Base-by-base conservation (phyloP, 345 rosid species). In the Euphorbia peplus region DNA sequence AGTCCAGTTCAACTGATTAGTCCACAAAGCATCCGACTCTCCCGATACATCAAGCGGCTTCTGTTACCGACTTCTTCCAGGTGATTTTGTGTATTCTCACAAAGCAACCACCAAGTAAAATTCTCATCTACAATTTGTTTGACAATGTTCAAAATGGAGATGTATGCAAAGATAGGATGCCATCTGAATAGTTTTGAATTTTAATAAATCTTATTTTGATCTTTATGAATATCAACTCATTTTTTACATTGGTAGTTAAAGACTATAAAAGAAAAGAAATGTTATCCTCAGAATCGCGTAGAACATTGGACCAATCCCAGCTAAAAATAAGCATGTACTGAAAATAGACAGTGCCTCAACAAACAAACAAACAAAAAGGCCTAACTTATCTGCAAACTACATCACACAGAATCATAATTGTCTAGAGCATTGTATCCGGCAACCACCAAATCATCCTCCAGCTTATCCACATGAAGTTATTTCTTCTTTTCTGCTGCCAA, bases 351-450 rank as follows among this genome's bases (percentile, higher is more conserved):
- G 26, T 21, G 14, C 64, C 60, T 21, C 58, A 70, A 50, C 29
- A 41, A 32, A 70, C n/a, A n/a, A n/a, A n/a, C n/a, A 6, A 41
- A 67, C 0, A 47, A 57, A 58, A n/a, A n/a, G n/a, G n/a, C n/a
- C n/a, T n/a, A n/a, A 35, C 26, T 35, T 47, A 60, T 55, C 65
- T 54, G 22, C 54, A 16, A 29, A 60, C 52, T 46, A 25, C 57
- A 32, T 88, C 82, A 91, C 99, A 95, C 91, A 73, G 91, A 95
- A 71, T 91, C 99, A 10, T 71, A 85, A 25, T 95, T 97, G 29
- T 95, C 97, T 18, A 80, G 63, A 18, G 82, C 89, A 50, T 80
- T 84, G n/a, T 85, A 89, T 42, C 81, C 52, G 69, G 77, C 73
- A 47, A 69, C 82, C 70, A 63, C 93, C 52, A 91, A 25, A 73